A percentile compares a stretch with the other conserved stretches of the same genome.
phyloP scores from a whole-genome alignment of 108 stramenopile genomes.

The Licmophora abbreviata region DNA sequence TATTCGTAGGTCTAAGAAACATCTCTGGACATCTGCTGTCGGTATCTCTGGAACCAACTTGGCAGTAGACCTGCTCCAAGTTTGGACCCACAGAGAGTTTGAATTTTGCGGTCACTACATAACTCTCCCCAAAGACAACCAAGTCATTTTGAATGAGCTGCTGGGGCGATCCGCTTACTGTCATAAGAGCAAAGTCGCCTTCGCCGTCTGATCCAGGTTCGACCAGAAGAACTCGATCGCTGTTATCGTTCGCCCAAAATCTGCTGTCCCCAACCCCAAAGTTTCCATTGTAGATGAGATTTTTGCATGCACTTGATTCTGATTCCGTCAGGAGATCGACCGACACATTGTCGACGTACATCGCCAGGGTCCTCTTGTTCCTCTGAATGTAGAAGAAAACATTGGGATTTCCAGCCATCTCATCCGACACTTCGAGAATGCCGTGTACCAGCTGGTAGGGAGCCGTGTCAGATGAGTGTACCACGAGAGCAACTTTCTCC shows the following conservation, averaged over 20 bases:
- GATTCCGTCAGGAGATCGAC: neutral
- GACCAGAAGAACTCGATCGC: neutral
- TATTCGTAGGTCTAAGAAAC: no score
- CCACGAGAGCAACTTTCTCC: neutral
- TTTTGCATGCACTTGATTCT: neutral
- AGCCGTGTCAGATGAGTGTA: neutral
- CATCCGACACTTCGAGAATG: neutral
- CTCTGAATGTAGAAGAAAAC: neutral
- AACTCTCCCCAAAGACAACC: neutral
- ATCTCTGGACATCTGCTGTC: no score
- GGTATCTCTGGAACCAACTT: no score
- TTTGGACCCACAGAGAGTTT: neutral
- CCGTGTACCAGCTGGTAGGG: neutral
- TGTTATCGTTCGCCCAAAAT: neutral
- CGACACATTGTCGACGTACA: neutral
- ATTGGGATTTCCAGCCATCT: neutral
- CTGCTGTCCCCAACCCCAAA: neutral
- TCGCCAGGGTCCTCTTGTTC: neutral
- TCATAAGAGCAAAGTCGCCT: neutral
- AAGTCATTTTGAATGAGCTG: neutral
- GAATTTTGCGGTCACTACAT: neutral
- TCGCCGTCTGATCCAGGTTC: neutral
- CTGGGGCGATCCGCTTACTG: neutral
- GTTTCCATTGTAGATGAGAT: slow-evolving; percentile 2
- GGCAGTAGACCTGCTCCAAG: no score